Percentiles rank a stretch among this genome's conserved stretches.
Evolutionary conservation across 768 basidiomycete species (phyloP).

Genomic region (Termitomyces sp.): DNA sequence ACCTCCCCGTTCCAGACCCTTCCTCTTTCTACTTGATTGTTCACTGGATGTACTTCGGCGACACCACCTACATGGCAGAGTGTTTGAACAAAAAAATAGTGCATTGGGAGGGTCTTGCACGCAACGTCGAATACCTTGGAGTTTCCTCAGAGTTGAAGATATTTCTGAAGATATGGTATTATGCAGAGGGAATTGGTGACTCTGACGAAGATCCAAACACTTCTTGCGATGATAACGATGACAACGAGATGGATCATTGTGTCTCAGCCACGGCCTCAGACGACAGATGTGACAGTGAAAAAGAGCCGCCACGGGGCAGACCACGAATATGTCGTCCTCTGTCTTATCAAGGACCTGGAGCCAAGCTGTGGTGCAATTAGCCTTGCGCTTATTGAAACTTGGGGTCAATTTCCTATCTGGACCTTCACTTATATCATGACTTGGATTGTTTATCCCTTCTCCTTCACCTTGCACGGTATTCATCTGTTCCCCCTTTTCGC

Average conservation of each 20-base stretch:
- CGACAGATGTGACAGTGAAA: constrained; percentile 25
- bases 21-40: constrained; percentile 65
- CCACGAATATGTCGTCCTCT: constrained; percentile 34
- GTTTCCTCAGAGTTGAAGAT: constrained; percentile 71
- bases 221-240: neutral
- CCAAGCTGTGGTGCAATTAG: constrained; percentile 15
- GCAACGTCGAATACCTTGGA: constrained; percentile 86
- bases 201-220: neutral
- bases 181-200: constrained; percentile 16
- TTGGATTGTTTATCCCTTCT: constrained; percentile 1
- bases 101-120: constrained; percentile 82
- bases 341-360: constrained; percentile 24
- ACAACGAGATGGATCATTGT: constrained; percentile 14
- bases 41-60: constrained; percentile 82
- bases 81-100: constrained; percentile 59
- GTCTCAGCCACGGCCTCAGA: constrained; percentile 9
- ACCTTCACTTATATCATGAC: constrained; percentile 16
- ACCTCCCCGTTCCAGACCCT: constrained; percentile 71
- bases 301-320: constrained; percentile 33
- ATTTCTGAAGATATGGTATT: constrained; percentile 72
- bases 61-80: constrained; percentile 56
- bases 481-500: neutral
- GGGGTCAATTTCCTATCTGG: neutral
- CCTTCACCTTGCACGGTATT: neutral
- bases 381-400: neutral